A percentile compares a stretch with the other conserved stretches of the same genome.
Evolutionary conservation across 768 basidiomycete species (phyloP).

Genomic region (Tricholomella constricta): DNA sequence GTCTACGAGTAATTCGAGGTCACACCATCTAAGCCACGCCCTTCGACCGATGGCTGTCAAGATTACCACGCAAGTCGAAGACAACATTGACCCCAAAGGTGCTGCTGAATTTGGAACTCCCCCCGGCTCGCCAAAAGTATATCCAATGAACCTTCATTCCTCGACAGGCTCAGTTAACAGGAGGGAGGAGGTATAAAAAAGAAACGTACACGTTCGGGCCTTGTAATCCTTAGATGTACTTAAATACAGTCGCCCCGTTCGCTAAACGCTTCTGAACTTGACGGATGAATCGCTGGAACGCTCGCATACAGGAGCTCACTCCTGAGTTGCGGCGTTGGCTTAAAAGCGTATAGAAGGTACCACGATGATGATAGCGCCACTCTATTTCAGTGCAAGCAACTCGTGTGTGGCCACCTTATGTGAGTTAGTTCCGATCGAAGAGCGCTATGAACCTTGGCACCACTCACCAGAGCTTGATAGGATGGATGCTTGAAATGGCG

Average conservation of each 20-base stretch:
- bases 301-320: no score
- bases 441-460: no score
- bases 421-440: no score
- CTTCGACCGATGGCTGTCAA: conserved; percentile 19
- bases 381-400: conserved; percentile 2
- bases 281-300: no score
- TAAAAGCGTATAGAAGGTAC: no score
- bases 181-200: background rate
- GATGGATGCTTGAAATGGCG: no score
- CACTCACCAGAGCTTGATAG: no score
- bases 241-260: background rate
- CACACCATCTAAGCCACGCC: conserved; percentile 13
- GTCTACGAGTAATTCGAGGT: conserved; percentile 10
- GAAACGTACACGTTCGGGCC: background rate
- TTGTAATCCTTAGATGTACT: conserved; percentile 1
- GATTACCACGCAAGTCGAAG: conserved; percentile 20
- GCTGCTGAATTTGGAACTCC: conserved; percentile 15
- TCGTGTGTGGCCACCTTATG: no score
- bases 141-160: conserved; percentile 11
- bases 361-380: no score
- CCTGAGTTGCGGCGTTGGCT: no score
- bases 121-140: conserved; percentile 14
- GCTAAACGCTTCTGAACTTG: background rate
- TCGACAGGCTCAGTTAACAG: background rate
- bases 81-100: conserved; percentile 6